Percentiles rank a stretch among this genome's conserved stretches.
These are phyloP conservation scores for Trichoderma virens DNA, from an alignment of 495 filamentous ascomycete genomes.

Conservation along the genomic window DNA sequence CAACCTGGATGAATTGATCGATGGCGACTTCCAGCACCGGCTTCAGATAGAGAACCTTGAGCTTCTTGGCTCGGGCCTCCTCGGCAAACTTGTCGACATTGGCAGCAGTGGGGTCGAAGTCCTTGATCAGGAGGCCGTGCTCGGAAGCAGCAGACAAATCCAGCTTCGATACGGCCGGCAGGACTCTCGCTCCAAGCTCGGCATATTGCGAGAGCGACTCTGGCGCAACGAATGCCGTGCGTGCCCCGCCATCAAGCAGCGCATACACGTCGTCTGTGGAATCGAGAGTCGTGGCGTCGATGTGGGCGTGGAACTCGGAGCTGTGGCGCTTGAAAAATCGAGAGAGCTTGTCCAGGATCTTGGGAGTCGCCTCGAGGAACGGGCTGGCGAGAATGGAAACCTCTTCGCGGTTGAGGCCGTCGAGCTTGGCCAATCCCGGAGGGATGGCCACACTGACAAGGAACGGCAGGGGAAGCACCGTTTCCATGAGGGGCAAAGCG, in stretches of 20 bases:
- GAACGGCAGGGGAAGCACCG: constrained; percentile 48
- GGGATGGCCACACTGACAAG: constrained; percentile 51
- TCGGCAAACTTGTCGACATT: constrained; percentile 36
- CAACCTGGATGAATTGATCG: constrained; percentile 44
- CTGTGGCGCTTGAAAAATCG: constrained; percentile 62
- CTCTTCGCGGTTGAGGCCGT: constrained; percentile 57
- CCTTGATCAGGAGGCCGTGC: constrained; percentile 36
- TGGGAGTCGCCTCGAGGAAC: constrained; percentile 55
- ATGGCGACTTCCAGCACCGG: constrained; percentile 36
- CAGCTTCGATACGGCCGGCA: constrained; percentile 28
- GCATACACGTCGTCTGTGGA: constrained; percentile 64
- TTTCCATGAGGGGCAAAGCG: constrained; percentile 36
- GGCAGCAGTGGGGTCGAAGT: constrained; percentile 33
- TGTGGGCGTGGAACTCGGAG: constrained; percentile 58
- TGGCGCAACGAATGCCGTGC: constrained; percentile 72
- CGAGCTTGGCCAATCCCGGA: constrained; percentile 36
- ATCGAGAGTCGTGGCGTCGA: constrained; percentile 66
- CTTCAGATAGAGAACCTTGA: constrained; percentile 39
- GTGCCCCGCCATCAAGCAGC: constrained; percentile 79
- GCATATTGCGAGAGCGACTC: constrained; percentile 46
- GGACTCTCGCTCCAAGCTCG: constrained; percentile 37
- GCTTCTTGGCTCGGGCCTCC: constrained; percentile 37
- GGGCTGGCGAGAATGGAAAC: constrained; percentile 73
- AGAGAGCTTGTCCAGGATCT: constrained; percentile 51
- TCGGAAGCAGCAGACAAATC: constrained; percentile 26